Evolutionary conservation across 441 rosid species (phyloP).

Genomic region (Dalechampia spathulata): DNA sequence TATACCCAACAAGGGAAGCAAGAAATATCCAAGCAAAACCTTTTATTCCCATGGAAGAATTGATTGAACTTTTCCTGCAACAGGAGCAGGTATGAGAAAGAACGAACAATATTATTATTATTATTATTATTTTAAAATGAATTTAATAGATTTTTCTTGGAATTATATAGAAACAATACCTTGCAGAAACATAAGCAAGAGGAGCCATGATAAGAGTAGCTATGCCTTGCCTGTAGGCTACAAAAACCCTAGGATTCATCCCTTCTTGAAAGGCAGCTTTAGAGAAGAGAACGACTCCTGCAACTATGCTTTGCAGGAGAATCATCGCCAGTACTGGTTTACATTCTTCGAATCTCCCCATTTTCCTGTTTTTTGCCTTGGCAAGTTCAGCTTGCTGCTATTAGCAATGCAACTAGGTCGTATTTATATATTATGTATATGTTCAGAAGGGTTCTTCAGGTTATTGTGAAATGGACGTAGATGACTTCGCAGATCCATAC

Average conservation of each 20-base stretch:
- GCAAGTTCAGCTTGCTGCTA: not conserved
- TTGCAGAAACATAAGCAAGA: slow-evolving; percentile 22
- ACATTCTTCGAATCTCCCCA: slow-evolving; percentile 25
- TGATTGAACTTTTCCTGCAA: slow-evolving; percentile 17
- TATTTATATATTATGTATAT: no score
- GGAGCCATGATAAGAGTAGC: slow-evolving; percentile 42
- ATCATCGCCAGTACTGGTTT: slow-evolving; percentile 42
- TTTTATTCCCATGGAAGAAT: slow-evolving; percentile 26
- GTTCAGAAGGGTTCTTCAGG: no score
- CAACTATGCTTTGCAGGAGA: slow-evolving; percentile 34
- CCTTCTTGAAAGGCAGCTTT: slow-evolving; percentile 44
- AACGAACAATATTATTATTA: no score
- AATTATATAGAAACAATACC: slow-evolving; percentile 3
- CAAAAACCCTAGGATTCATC: slow-evolving; percentile 39
- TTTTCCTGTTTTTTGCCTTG: not conserved
- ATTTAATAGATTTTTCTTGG: no score
- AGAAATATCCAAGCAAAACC: slow-evolving; percentile 38
- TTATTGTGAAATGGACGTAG: no score
- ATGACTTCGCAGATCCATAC: no score
- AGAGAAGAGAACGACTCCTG: slow-evolving; percentile 28
- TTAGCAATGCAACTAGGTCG: no score
- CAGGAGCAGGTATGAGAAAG: no score
- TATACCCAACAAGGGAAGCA: slow-evolving; percentile 41
- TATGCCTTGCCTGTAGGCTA: slow-evolving; percentile 45
- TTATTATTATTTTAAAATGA: no score